Evolutionary conservation across 176 grass and related monocot genomes (phyloP).

Genomic region (Urochloa ruziziensis): DNA sequence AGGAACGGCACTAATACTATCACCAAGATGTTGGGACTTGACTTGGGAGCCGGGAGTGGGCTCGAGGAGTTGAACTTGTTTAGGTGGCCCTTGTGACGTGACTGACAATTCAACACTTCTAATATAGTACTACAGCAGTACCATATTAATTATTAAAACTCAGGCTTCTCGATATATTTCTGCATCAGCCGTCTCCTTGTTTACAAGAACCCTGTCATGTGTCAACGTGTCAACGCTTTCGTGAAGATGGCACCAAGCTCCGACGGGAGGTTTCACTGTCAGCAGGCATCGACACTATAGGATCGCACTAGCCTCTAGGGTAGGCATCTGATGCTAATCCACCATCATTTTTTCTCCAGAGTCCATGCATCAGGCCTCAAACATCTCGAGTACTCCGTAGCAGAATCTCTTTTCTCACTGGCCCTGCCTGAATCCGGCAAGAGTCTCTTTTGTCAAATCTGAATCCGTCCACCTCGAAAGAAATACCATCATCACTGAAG

Average conservation of each 20-base stretch:
- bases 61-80: not conserved
- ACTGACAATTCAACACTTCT: not conserved
- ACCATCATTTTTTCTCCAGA: not conserved
- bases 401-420: not conserved
- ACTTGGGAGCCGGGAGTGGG: not conserved
- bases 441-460: not conserved
- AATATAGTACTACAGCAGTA: not conserved
- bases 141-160: not conserved
- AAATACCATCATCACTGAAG: not conserved
- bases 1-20: not conserved
- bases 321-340: not conserved
- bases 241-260: not conserved
- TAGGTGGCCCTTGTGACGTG: not conserved
- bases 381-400: not conserved
- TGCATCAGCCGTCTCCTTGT: not conserved
- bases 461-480: conserved; percentile 6
- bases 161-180: not conserved
- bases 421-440: not conserved
- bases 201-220: not conserved
- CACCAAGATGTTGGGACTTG: not conserved
- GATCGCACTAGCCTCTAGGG: not conserved
- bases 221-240: not conserved
- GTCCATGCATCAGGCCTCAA: not conserved
- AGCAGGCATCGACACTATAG: not conserved
- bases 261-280: not conserved